Evolutionary conservation across 2,329 filamentous ascomycete species (phyloP).

Genomic region (Trichophyton equinum): DNA sequence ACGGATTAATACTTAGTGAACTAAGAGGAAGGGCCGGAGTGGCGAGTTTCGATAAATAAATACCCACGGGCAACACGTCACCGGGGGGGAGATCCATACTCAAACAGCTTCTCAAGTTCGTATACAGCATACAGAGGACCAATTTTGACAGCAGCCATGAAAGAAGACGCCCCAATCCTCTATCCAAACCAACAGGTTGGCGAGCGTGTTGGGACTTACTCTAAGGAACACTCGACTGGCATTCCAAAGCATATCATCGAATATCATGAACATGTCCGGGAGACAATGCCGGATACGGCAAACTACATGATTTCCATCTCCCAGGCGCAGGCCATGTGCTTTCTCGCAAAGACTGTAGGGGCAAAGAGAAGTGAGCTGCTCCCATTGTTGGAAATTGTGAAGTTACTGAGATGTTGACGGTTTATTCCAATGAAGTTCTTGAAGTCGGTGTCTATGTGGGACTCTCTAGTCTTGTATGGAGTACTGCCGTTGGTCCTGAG

Average conservation of each 20-base stretch:
- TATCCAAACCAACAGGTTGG: neutral
- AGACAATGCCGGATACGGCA: neutral
- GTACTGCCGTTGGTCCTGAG: neutral
- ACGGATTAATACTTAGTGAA: neutral
- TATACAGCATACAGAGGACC: too few relatives aligned
- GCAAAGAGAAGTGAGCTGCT: neutral
- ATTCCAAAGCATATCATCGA: neutral
- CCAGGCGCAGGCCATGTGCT: neutral
- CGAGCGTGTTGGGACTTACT: neutral
- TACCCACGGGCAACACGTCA: neutral
- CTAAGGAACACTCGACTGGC: neutral
- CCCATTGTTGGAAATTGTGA: neutral
- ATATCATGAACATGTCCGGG: neutral
- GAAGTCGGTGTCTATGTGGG: slow-evolving; percentile 1
- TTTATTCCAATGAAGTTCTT: neutral
- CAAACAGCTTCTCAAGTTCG: too few relatives aligned
- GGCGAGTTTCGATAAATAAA: too few relatives aligned
- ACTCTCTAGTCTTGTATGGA: neutral
- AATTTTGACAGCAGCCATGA: neutral
- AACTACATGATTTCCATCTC: neutral
- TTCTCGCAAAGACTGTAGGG: neutral
- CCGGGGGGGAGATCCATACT: neutral
- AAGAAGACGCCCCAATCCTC: neutral
- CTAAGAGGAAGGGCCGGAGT: neutral
- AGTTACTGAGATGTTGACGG: neutral